phyloP scores from a whole-genome alignment of 495 filamentous ascomycete genomes.

The Neurospora sp. region DNA sequence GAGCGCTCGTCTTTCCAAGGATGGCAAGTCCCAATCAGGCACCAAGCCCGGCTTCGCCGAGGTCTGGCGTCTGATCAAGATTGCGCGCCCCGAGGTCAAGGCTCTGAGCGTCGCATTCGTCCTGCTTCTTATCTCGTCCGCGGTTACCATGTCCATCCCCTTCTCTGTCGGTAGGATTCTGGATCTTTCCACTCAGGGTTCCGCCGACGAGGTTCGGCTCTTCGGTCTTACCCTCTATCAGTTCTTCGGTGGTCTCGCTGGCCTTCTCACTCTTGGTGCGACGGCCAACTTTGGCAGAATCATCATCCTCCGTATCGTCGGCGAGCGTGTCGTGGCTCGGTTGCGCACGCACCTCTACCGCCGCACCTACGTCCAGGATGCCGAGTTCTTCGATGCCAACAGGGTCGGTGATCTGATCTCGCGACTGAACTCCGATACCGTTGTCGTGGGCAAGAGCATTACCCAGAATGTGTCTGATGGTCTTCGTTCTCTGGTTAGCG shows the following conservation, averaged over 20 bases:
- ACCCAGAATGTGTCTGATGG: slow-evolving; percentile 97
- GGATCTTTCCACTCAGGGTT: slow-evolving; percentile 45
- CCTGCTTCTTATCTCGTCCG: slow-evolving; percentile 76
- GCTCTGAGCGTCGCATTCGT: slow-evolving; percentile 71
- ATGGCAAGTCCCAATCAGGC: slow-evolving; percentile 53
- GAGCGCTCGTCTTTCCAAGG: slow-evolving; percentile 73
- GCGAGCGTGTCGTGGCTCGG: slow-evolving; percentile 84
- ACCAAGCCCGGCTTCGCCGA: slow-evolving; percentile 61
- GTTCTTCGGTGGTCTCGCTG: slow-evolving; percentile 31
- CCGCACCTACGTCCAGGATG: slow-evolving; percentile 85
- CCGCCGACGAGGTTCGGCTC: slow-evolving; percentile 21
- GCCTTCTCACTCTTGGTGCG: slow-evolving; percentile 22
- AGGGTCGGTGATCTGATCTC: slow-evolving; percentile 93
- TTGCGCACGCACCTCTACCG: slow-evolving; percentile 83
- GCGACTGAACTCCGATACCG: slow-evolving; percentile 85
- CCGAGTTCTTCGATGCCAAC: slow-evolving; percentile 98
- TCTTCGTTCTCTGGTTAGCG: slow-evolving; percentile 76
- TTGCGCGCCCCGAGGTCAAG: slow-evolving; percentile 74
- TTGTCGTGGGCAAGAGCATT: slow-evolving; percentile 96
- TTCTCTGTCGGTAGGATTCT: slow-evolving; percentile 94
- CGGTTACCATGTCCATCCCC: slow-evolving; percentile 87
- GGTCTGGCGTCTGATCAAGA: slow-evolving; percentile 77
- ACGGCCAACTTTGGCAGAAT: slow-evolving; percentile 90
- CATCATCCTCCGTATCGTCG: slow-evolving; percentile 86
- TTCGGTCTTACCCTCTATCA: slow-evolving; percentile 25